Percentiles rank a stretch among this genome's conserved stretches.
These are phyloP conservation scores for Fusarium albidum DNA, from an alignment of 2,329 filamentous ascomycete species.

Conservation along the genomic window DNA sequence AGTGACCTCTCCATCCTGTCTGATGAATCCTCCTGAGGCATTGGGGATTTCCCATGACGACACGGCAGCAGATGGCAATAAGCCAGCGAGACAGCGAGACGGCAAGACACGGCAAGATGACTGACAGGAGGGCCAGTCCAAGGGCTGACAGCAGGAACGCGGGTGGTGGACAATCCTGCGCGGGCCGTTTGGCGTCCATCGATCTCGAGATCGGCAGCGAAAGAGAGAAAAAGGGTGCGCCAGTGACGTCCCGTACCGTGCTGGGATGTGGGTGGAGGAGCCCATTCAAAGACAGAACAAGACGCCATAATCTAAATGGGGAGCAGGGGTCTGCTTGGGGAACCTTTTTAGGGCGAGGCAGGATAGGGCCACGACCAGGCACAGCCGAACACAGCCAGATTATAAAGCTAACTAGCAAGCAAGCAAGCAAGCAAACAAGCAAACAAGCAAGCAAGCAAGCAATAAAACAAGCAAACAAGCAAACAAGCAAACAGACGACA, in stretches of 20 bases:
- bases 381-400: slow-evolving; percentile 3
- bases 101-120: not conserved
- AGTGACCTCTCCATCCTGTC: no score
- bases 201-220: slow-evolving; percentile 40
- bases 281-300: slow-evolving; percentile 12
- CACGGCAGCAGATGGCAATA: not conserved
- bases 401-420: no score
- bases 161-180: slow-evolving; percentile 25
- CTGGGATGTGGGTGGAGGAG: slow-evolving; percentile 35
- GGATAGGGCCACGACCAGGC: slow-evolving; percentile 11
- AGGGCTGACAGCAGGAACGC: slow-evolving; percentile 31
- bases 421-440: not conserved
- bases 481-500: not conserved
- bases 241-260: slow-evolving; percentile 37
- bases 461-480: not conserved
- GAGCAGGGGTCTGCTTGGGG: slow-evolving; percentile 20
- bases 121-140: slow-evolving; percentile 1
- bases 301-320: slow-evolving; percentile 34
- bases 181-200: slow-evolving; percentile 39
- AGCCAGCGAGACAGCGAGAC: not conserved
- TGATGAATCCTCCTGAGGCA: not conserved
- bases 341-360: slow-evolving; percentile 19
- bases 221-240: slow-evolving; percentile 33
- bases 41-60: no score
- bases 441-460: no score